A percentile compares a stretch with the other conserved stretches of the same genome.
These are phyloP conservation scores for Penicillium sp. DNA, from an alignment of 2,329 filamentous ascomycete genomes.

Conservation along the genomic window DNA sequence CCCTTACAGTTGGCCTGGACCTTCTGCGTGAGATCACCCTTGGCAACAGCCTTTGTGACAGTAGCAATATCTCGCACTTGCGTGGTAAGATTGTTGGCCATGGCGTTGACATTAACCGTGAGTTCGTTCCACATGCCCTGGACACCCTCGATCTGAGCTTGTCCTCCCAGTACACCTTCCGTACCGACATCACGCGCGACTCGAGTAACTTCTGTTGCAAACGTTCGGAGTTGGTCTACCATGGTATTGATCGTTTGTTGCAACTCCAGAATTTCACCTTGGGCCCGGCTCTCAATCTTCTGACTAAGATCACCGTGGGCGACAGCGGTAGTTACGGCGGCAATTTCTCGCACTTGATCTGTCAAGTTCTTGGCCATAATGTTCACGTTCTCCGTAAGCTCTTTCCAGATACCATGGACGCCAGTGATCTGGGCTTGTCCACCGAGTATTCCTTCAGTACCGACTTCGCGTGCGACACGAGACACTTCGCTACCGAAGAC, in stretches of 20 bases:
- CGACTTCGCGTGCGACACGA: slow-evolving; percentile 89
- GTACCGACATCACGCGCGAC: slow-evolving; percentile 82
- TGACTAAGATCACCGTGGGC: slow-evolving; percentile 80
- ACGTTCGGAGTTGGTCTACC: slow-evolving; percentile 81
- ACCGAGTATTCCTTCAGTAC: slow-evolving; percentile 89
- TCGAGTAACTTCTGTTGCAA: slow-evolving; percentile 79
- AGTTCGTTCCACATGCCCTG: slow-evolving; percentile 88
- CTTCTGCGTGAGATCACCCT: slow-evolving; percentile 92
- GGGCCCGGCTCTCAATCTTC: slow-evolving; percentile 77
- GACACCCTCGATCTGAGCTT: slow-evolving; percentile 79
- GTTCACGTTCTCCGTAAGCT: slow-evolving; percentile 87
- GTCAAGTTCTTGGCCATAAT: slow-evolving; percentile 82
- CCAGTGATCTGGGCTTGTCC: slow-evolving; percentile 92
- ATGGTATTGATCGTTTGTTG: slow-evolving; percentile 88
- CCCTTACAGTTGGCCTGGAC: slow-evolving; percentile 90
- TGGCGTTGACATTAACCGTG: slow-evolving; percentile 82
- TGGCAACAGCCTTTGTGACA: slow-evolving; percentile 67
- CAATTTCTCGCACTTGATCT: slow-evolving; percentile 82
- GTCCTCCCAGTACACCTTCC: slow-evolving; percentile 77
- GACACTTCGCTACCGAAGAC: slow-evolving; percentile 97
- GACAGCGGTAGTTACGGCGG: slow-evolving; percentile 78
- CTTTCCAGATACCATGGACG: slow-evolving; percentile 96
- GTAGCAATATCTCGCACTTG: slow-evolving; percentile 93
- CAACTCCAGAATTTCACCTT: slow-evolving; percentile 77
- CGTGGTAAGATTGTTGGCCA: slow-evolving; percentile 83